Base-by-base conservation (phyloP, 305 asterid species). In the Petunia hybrid region DNA sequence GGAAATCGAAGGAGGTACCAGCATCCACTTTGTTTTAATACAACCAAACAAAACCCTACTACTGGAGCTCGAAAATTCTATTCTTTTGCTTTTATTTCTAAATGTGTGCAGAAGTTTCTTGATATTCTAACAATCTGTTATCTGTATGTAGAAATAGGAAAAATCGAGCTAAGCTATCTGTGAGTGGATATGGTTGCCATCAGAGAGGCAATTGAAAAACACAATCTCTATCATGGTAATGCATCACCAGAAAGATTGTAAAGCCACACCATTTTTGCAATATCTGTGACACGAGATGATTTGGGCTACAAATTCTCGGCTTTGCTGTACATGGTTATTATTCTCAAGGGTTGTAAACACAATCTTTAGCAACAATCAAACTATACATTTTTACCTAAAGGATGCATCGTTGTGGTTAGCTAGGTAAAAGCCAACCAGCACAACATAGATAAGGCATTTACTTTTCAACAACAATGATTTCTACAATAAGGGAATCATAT, bases 351-450 rank as follows among this genome's bases (percentile, higher is more conserved):
- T 51, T 51, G 14, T 22, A 22, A 22, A 73, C 13, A 12, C 13
- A 51, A 35, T 73, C 78, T 71, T 48, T 12, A 2, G 42, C 63
- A 73, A 71, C 61, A 71, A 51, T 35, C 36, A 48, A 12, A 73
- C 78, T 48, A 71, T 35, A 48, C 78, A 71, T 10, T 48, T 68
- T 71, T 71, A 71, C 43, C 35, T 48, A 48, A 61, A 48, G 45
- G 78, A 31, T 71, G 78, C 77, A 71, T 71, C 51, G 78, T 35
- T 35, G 78, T 16, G 10, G 78, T 71, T 70, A 70, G 61, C 60
- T 10, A 70, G 43, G 7, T n/a, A 42, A 42, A 67, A 67, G 62
- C 78, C 62, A 71, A 73, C 39, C 6, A 56, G 4, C 76, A 41
- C 39, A 67, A 67, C 75, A 9, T 67, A 65, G 48, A 38, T 35